Base-by-base conservation (phyloP, 345 rosid species). In the Ceriops zippeliana region DNA sequence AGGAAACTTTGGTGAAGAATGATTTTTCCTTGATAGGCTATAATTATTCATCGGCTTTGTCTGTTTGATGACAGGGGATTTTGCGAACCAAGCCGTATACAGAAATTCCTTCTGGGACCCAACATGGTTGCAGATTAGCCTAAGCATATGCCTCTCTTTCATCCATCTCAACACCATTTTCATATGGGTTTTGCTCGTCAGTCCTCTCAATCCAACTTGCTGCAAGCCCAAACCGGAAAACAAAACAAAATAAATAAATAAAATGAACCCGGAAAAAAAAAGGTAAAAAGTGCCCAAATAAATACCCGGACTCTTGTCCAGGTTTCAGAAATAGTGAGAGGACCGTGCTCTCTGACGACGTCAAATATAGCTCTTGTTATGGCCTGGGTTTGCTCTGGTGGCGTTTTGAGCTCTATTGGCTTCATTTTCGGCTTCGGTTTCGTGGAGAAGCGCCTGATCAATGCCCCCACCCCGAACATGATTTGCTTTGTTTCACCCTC, bases 351-450 rank as follows among this genome's bases (percentile, higher is more conserved):
- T 74, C 89, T 93, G 59, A 93, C 77, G 19, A 90, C 76, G 57
- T 90, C 92, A 38, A 90, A 90, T 75, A 89, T 85, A 15, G 77
- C 93, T 74, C 96, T 73, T 0, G 93, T 84, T 67, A 93, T 86
- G 20, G 86, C 90, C 81, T 89, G 93, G 0, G 93, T 84, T 75
- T 87, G 96, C 86, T 93, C 96, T 1, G 86, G 90, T 57, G 90
- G 87, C 66, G 83, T 83, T 22, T 75, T 87, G 10, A 90, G 86
- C 89, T 93, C 93, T 52, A 84, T 87, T 6, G 93, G 93, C 71
- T 88, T 90, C 98, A 90, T 87, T 71, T 83, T 85, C 0, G 93
- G 96, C 63, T 87, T 93, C 0, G 92, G 90, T 80, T 89, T 93
- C 6, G 79, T 85, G 0, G 97, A 84, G 17, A 90, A 84, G 72